Evolutionary conservation across 345 rosid genomes (phyloP).

Genomic region (Bretschneidera sinensis): DNA sequence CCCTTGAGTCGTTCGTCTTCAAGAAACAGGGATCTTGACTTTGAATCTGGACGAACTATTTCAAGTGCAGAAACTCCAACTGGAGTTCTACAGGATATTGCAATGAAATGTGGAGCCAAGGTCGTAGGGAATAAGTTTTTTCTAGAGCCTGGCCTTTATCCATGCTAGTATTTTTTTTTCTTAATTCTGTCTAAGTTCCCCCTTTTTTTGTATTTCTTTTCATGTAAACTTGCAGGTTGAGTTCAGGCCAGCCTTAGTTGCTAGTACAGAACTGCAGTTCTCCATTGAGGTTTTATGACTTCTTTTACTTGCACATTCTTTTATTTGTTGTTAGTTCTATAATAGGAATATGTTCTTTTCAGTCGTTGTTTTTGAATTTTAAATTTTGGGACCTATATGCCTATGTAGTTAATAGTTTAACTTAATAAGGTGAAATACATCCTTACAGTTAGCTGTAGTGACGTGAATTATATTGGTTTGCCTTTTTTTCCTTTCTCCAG

Average conservation of each 20-base stretch:
- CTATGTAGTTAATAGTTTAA: too few species aligned
- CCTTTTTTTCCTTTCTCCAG: too few species aligned
- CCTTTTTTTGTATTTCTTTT: constrained; percentile 1
- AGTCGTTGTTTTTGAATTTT: too few species aligned
- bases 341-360: too few species aligned
- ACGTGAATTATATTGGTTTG: too few species aligned
- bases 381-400: too few species aligned
- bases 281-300: constrained; percentile 60
- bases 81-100: constrained; percentile 66
- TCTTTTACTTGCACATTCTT: constrained; percentile 16
- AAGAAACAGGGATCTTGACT: constrained; percentile 60
- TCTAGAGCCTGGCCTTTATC: background rate
- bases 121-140: constrained; percentile 27
- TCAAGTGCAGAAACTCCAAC: constrained; percentile 55
- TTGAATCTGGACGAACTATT: constrained; percentile 53
- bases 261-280: constrained; percentile 68
- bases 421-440: too few species aligned
- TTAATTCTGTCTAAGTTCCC: background rate
- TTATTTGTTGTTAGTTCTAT: constrained; percentile 7
- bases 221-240: constrained; percentile 58
- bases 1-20: constrained; percentile 53
- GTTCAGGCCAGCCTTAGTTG: constrained; percentile 59
- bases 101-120: constrained; percentile 82
- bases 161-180: background rate
- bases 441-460: too few species aligned